Conservation (phyloP, 805 yeast species). For the Myxozyma neglecta region DNA sequence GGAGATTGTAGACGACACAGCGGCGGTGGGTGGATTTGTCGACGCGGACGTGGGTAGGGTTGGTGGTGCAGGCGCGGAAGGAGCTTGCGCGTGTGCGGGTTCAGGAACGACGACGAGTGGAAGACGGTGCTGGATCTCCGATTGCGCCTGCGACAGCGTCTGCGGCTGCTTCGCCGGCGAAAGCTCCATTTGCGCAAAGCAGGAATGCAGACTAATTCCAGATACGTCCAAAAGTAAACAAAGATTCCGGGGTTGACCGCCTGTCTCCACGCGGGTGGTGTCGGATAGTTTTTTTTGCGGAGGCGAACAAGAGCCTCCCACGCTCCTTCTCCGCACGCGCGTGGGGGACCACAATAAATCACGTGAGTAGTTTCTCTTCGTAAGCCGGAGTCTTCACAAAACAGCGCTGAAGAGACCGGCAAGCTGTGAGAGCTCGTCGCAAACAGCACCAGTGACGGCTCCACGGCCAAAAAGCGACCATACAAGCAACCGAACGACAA, state of each 20-base stretch:
- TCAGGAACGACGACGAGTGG: neutral
- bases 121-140: no score
- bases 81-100: neutral
- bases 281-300: neutral
- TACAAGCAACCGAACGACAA: conserved; percentile 16
- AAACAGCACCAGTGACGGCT: neutral
- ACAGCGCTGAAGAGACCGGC: conserved; percentile 1
- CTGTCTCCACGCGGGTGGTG: neutral
- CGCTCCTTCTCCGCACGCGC: neutral
- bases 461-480: conserved; percentile 11
- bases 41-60: neutral
- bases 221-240: no score
- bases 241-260: no score
- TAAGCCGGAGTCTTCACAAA: neutral
- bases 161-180: no score
- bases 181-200: no score
- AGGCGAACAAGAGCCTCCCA: conserved; percentile 2
- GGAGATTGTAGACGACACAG: neutral
- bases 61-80: neutral
- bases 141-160: no score
- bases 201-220: no score
- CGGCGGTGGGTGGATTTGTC: neutral
- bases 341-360: neutral
- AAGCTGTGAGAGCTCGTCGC: conserved; percentile 4
- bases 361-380: neutral